These are phyloP conservation scores for Cladosporium cucumerinum DNA, from an alignment of 2,329 filamentous ascomycete species.

Conservation along the genomic window DNA sequence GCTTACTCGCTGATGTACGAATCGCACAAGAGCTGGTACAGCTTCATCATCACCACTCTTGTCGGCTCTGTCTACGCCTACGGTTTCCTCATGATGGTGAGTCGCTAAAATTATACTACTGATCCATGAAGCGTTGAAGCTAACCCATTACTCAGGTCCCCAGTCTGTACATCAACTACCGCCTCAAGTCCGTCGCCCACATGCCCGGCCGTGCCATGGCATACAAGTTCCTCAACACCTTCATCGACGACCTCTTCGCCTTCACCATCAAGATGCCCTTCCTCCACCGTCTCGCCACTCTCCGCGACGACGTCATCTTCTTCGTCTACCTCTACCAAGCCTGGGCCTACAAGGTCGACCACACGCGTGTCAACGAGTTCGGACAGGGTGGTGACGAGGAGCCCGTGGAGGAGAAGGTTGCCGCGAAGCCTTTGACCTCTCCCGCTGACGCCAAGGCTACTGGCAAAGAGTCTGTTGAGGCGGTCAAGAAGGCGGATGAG, in stretches of 20 bases:
- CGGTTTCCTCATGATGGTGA: conserved; percentile 94
- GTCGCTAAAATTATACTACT: background rate
- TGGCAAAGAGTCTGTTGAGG: background rate
- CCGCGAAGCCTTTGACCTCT: conserved; percentile 39
- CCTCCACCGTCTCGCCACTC: conserved; percentile 83
- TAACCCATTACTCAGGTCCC: conserved; percentile 53
- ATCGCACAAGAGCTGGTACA: conserved; percentile 88
- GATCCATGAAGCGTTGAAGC: background rate
- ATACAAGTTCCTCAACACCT: conserved; percentile 98
- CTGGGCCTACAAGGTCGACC: conserved; percentile 89
- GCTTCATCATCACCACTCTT: conserved; percentile 88
- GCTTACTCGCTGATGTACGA: conserved; percentile 90
- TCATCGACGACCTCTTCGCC: conserved; percentile 97
- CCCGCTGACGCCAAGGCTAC: conserved; percentile 30
- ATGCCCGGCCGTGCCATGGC: conserved; percentile 97
- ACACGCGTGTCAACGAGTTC: conserved; percentile 92
- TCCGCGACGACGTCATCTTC: conserved; percentile 96
- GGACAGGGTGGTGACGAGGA: conserved; percentile 96
- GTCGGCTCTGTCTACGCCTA: conserved; percentile 97
- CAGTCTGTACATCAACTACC: conserved; percentile 97
- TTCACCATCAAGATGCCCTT: conserved; percentile 99
- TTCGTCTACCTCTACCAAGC: conserved; percentile 96
- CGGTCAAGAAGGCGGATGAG: conserved; percentile 7
- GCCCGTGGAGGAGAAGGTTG: conserved; percentile 53
- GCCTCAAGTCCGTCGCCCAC: conserved; percentile 84